phyloP scores from a whole-genome alignment of 208 protist species.

The Trypanosoma brucei region DNA sequence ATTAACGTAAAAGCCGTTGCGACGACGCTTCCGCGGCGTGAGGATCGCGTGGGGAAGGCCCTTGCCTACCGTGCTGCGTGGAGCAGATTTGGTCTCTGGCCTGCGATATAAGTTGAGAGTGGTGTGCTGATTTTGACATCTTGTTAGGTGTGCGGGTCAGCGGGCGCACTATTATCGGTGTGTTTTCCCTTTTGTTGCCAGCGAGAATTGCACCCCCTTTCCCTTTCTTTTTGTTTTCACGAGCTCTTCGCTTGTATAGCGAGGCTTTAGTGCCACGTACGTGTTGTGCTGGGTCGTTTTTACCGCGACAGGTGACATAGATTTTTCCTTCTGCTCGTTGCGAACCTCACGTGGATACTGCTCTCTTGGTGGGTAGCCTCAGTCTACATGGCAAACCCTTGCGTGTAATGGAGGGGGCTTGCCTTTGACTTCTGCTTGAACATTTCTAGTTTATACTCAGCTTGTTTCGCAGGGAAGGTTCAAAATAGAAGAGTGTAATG shows the following conservation, averaged over 20 bases:
- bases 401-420: no score
- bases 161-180: no score
- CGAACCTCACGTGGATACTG: no score
- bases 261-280: neutral
- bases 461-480: no score
- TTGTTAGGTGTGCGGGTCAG: no score
- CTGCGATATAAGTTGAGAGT: neutral
- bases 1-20: slow-evolving; percentile 12
- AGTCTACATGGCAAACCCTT: no score
- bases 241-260: neutral
- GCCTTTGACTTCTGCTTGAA: no score
- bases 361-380: no score
- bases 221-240: slow-evolving; percentile 1
- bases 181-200: no score
- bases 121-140: neutral
- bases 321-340: neutral
- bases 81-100: slow-evolving; percentile 5
- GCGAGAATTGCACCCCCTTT: neutral
- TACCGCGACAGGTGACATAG: slow-evolving; percentile 12
- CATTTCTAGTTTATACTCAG: no score
- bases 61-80: slow-evolving; percentile 21
- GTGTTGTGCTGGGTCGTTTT: neutral
- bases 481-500: no score
- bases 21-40: slow-evolving; percentile 18
- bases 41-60: slow-evolving; percentile 21